Evolutionary conservation across 225 moss, liverwort and hornwort species (phyloP), one percentile per base, ranked within the genome.

Genomic region (Marchantia polymorpha): DNA sequence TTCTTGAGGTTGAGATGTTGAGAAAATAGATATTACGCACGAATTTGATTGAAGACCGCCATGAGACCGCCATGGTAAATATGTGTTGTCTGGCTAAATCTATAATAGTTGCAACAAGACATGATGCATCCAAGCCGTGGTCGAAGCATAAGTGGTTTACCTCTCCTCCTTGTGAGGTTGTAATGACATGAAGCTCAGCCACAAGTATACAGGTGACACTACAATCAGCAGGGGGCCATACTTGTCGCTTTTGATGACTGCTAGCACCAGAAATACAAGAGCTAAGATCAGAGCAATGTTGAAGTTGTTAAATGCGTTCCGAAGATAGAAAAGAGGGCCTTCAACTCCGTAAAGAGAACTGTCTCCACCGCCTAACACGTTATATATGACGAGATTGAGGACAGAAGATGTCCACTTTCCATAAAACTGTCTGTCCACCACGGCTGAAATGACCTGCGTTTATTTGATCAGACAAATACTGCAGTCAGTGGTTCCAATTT

Each of bases 121-220:
- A 10, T 17, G n/a, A 23, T 11, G 52, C 74, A 56, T 27, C 15
- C 11, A 52, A 65, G 63, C n/a, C 6, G 19, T 51, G 73, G 55
- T 31, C 26, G 39, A 69, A 46, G 30, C 39, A 20, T 46, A 77
- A 64, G 12, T n/a, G 15, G 0, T 29, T 23, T 72, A 94, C 94
- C 94, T 94, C 80, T 99, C 99, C 86, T 99, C 99, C 86, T 99
- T 99, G 79, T 99, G 99, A 60, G 87, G 83, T 77, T 95, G 95
- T 65, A 99, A 73, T 59, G 99, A 92, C 99, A 99, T 95, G 87
- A 99, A 99, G 47, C 85, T 91, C 83, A 95, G 68, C 99, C 97
- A 97, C 78, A 95, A 49, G 69, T 93, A 95, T 60, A 93, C 74
- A 8, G 99, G 92, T 48, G 91, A 93, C 58, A 91, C 77, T 49